Evolutionary conservation across 2,329 filamentous ascomycete genomes (phyloP).

Genomic region (Epicoccum nigrum): DNA sequence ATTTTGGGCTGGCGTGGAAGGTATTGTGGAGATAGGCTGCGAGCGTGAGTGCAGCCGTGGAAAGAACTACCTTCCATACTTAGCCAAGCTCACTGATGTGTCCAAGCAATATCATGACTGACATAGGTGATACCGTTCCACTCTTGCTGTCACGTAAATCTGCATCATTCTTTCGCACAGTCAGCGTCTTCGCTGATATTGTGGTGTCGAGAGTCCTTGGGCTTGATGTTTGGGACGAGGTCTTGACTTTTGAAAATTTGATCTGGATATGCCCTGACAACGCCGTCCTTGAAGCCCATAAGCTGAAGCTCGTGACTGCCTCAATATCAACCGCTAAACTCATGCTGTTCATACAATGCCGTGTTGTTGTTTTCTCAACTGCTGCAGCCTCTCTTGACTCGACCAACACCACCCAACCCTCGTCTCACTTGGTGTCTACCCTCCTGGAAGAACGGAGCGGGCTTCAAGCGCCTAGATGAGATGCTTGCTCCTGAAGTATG

Average conservation of each 20-base stretch:
- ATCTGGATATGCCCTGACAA: conserved; percentile 16
- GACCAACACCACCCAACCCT: background rate
- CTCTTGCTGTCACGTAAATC: too few species aligned
- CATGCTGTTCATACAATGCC: conserved; percentile 20
- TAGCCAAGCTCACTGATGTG: too few species aligned
- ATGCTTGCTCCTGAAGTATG: conserved; percentile 77
- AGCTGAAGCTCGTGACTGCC: conserved; percentile 7
- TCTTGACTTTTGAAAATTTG: conserved; percentile 6
- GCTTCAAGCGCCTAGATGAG: conserved; percentile 48
- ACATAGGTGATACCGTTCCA: too few species aligned
- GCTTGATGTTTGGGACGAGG: background rate
- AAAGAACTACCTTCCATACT: too few species aligned
- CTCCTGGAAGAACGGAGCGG: too few species aligned
- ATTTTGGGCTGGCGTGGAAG: too few species aligned
- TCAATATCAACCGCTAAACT: conserved; percentile 11
- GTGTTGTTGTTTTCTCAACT: background rate
- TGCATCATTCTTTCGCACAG: too few species aligned
- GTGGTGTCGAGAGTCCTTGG: background rate
- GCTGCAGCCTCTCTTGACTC: background rate
- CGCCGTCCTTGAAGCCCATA: conserved; percentile 7
- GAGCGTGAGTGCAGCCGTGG: too few species aligned
- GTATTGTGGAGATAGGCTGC: too few species aligned
- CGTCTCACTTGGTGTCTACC: too few species aligned
- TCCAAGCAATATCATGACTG: too few species aligned
- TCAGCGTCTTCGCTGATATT: too few species aligned